Evolutionary conservation across 1,284 basidiomycete genomes (phyloP), one percentile per base, ranked within the genome.

Genomic region (Mixia osmundae): DNA sequence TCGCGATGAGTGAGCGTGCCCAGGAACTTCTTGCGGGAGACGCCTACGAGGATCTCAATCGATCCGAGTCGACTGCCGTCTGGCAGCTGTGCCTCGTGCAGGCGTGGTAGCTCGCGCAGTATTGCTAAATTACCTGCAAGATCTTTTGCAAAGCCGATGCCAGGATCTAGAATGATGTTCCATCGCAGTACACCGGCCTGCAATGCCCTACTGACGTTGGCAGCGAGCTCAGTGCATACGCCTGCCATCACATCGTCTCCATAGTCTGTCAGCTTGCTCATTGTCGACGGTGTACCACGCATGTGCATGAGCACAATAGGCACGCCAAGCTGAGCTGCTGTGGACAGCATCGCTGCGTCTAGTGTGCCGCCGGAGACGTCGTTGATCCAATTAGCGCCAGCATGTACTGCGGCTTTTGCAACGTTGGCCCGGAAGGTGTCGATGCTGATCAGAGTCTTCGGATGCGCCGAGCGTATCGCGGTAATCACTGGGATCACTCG

Each of bases 301-400:
- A 80, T 83, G 56, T 97, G 91, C 89, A 95, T 95, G 35, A 95
- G 59, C 6, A 97, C 61, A 37, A 87, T 74, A 1, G 67, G 67
- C 2, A 60, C 58, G n/a, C 55, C 58, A 5, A 69, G 59, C 23
- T 66, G 60, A 14, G 71, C 64, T 30, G 76, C 74, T 14, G 73
- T 57, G 3, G 56, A 46, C 16, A 77, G 67, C 74, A 94, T 83
- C 34, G 58, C 55, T 3, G 47, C 4, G 48, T 51, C 42, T 0
- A 77, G 78, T 9, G 66, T 63, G 42, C 83, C 79, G 1, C 74
- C 76, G 42, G 76, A 69, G 0, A 97, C 82, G 50, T 97, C 89
- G 57, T 97, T 95, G 61, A 97, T 77, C 52, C 82, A 77, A 49
- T 75, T 79, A 8, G 80, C 87, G 0, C 91, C 89, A 0, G 78